Evolutionary conservation across 495 filamentous ascomycete species (phyloP).

Genomic region (Hyaloscypha finlandica): DNA sequence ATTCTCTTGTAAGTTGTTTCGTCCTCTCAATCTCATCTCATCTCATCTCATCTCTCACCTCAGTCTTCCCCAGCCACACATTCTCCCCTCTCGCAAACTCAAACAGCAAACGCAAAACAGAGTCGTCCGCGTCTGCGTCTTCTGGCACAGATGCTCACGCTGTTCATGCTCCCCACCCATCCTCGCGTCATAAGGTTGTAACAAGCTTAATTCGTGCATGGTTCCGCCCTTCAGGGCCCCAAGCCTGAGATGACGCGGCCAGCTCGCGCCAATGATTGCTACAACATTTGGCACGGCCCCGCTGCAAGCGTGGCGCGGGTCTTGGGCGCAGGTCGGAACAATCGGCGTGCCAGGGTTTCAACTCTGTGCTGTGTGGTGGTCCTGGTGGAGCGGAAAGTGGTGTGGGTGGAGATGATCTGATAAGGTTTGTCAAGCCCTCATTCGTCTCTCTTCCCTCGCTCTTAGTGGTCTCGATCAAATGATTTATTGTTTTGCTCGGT

Average conservation of each 20-base stretch:
- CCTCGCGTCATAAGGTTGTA: constrained; percentile 15
- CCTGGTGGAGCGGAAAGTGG: neutral
- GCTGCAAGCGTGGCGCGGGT: neutral
- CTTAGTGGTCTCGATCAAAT: neutral
- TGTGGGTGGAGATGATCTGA: neutral
- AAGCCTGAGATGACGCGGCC: constrained; percentile 7
- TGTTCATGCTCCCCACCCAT: neutral
- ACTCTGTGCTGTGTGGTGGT: neutral
- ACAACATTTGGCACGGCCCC: neutral
- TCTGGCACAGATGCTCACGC: neutral
- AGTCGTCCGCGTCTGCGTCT: neutral
- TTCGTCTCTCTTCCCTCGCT: neutral
- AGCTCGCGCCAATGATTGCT: neutral
- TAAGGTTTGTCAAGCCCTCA: too few species aligned
- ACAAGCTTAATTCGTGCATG: constrained; percentile 15
- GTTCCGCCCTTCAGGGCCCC: neutral
- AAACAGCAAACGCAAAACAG: neutral
- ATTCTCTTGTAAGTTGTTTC: neutral
- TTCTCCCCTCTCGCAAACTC: neutral
- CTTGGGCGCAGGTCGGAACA: constrained; percentile 1
- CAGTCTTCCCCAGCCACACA: neutral
- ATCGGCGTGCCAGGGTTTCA: constrained; percentile 4
- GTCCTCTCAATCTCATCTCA: neutral
- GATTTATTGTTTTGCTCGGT: neutral
- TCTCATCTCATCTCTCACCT: constrained; percentile 1